Conservation (phyloP, 495 filamentous ascomycete genomes). For the Daldinia vernicosa region DNA sequence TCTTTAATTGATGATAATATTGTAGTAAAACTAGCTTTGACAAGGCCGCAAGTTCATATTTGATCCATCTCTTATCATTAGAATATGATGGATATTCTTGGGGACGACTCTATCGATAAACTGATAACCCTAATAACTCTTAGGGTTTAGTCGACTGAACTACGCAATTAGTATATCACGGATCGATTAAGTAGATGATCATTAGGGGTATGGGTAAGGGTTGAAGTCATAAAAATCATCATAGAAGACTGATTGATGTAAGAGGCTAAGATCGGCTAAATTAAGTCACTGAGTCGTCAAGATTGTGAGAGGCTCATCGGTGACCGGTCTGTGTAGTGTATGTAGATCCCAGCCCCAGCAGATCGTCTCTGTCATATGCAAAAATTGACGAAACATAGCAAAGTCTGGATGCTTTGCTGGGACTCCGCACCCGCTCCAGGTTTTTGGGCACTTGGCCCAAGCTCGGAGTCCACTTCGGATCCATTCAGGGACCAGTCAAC, state of each 20-base stretch:
- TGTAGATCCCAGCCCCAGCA: constrained; percentile 24
- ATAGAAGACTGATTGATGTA: constrained; percentile 12
- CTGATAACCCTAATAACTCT: too few relatives aligned
- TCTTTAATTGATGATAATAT: too few relatives aligned
- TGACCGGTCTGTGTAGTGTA: too few relatives aligned
- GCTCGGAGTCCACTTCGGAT: constrained; percentile 18
- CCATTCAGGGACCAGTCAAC: background rate
- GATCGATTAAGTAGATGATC: constrained; percentile 9
- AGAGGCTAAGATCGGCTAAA: constrained; percentile 16
- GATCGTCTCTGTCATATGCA: constrained; percentile 38
- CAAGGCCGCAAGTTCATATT: too few relatives aligned
- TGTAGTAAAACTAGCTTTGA: too few relatives aligned
- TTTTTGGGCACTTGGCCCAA: constrained; percentile 33
- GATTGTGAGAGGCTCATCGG: background rate
- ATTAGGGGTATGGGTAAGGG: background rate
- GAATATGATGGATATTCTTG: too few relatives aligned
- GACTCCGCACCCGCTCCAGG: constrained; percentile 39
- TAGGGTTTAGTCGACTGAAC: background rate
- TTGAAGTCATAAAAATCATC: constrained; percentile 25
- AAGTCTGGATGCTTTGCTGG: constrained; percentile 15
- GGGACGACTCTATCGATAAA: background rate
- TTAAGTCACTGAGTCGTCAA: background rate
- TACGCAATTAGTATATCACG: constrained; percentile 19
- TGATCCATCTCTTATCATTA: too few relatives aligned
- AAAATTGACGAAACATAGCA: constrained; percentile 22